Conservation (phyloP, 225 moss, liverwort and hornwort species). For the Lunularia cruciata region DNA sequence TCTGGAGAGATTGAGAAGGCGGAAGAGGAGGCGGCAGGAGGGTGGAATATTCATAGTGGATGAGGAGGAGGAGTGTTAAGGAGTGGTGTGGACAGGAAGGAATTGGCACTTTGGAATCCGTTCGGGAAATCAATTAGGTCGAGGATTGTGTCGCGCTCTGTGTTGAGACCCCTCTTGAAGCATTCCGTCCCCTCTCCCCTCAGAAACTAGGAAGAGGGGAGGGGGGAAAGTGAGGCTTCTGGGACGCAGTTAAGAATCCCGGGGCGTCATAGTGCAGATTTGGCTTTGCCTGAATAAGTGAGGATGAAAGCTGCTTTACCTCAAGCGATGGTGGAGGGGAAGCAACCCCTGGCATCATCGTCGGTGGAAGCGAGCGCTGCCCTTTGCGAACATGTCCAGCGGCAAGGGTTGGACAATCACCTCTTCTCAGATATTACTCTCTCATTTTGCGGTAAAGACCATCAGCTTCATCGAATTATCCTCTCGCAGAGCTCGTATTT, state of each 20-base stretch:
- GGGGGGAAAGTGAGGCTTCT: slow-evolving; percentile 20
- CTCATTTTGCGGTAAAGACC: slow-evolving; percentile 42
- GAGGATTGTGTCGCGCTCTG: not conserved
- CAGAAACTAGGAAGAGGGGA: slow-evolving; percentile 19
- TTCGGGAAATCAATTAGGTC: slow-evolving; percentile 13
- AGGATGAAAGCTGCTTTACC: slow-evolving; percentile 34
- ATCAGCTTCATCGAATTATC: slow-evolving; percentile 53
- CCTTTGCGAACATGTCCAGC: slow-evolving; percentile 52
- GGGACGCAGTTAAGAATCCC: not conserved
- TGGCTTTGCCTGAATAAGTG: not conserved
- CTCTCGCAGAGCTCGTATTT: slow-evolving; percentile 53
- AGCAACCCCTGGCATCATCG: slow-evolving; percentile 17
- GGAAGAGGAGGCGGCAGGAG: not conserved
- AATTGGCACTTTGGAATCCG: not conserved
- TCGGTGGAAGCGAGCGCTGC: slow-evolving; percentile 47
- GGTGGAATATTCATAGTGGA: not conserved
- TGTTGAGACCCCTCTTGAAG: not conserved
- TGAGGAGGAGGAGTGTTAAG: not conserved
- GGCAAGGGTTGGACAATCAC: slow-evolving; percentile 47
- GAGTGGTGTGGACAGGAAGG: not conserved
- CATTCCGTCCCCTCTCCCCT: slow-evolving; percentile 30
- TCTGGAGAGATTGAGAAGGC: slow-evolving; percentile 2
- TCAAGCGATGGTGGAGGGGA: slow-evolving; percentile 32
- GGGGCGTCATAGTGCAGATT: not conserved
- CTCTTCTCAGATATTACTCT: slow-evolving; percentile 54